Base-by-base conservation (phyloP, 106 monocot genomes). In the Dendrobium catenatum region DNA sequence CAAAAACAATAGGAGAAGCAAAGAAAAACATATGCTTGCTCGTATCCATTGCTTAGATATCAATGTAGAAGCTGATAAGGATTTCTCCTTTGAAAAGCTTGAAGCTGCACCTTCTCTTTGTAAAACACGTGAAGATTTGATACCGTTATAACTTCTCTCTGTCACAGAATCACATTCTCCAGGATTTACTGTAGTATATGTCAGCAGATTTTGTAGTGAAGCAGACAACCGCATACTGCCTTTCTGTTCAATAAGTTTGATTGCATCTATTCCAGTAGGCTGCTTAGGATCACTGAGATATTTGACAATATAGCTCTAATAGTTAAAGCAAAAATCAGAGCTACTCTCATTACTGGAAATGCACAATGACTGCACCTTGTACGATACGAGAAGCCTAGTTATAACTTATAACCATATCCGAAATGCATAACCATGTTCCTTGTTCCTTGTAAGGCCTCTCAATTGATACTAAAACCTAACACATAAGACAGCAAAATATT, bases 81-180 rank as follows among this genome's bases (percentile, higher is more conserved):
- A 72, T 84, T 88, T 92, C 81, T 92, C 94, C 86, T 97, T 97
- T 48, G 97, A 97, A 86, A 94, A 94, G 82, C 88, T 92, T 40
- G 88, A 83, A 29, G 83, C 78, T 42, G 61, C 58, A 56, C 84
- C 88, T 61, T 94, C 89, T 82, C 86, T 92, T 85, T 86, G 88
- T 70, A 94, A 68, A 81, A 64, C 59, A 77, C 78, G 88, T 19
- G 76, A 24, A 66, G 85, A 83, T 66, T 88, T 92, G 72, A 80
- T 59, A 68, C 59, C 76, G 8, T 55, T 27, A 67, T 84, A 80
- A 55, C 74, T 85, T 73, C 81, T 82, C 79, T 88, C 87, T 70
- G 85, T 82, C 64, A 83, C 85, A 76, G 80, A 54, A 46, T 82
- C 83, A 81, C 80, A 79, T 64, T 85, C 89, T 73, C 61, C 82